A percentile compares a stretch with the other conserved stretches of the same genome.
Conservation (phyloP, 108 stramenopile genomes). For the Fragilariopsis cylindrus region DNA sequence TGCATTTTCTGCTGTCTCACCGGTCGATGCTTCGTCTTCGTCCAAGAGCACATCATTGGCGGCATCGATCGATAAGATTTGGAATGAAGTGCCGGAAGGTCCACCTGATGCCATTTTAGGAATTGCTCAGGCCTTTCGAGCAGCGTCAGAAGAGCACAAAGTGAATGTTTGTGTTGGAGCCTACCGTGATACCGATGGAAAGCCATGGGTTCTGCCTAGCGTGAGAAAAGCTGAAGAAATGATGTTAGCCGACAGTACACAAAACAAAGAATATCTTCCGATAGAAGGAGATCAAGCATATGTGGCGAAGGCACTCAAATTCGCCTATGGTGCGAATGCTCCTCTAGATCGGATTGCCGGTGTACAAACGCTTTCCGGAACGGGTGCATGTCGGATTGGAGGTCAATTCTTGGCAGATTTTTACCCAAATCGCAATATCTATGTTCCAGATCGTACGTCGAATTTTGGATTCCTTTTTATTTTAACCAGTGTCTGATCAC, state of each 20-base stretch:
- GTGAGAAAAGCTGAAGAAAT: conserved; percentile 89
- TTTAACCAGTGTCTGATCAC: neutral
- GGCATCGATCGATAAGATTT: conserved; percentile 7
- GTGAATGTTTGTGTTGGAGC: conserved; percentile 96
- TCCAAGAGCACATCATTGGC: neutral
- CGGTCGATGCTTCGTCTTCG: conserved; percentile 11
- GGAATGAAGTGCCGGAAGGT: conserved; percentile 76
- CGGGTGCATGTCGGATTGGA: conserved; percentile 94
- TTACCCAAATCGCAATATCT: conserved; percentile 67
- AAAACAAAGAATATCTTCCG: conserved; percentile 95
- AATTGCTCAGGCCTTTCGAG: conserved; percentile 93
- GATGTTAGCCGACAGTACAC: conserved; percentile 51
- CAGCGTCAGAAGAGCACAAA: conserved; percentile 77
- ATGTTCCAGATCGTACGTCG: conserved; percentile 82
- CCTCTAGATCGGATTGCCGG: conserved; percentile 77
- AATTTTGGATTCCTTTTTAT: neutral
- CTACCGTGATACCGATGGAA: conserved; percentile 90
- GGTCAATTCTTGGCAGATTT: conserved; percentile 88
- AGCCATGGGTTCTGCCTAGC: conserved; percentile 92
- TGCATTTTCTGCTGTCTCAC: conserved; percentile 11
- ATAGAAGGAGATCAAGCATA: conserved; percentile 91
- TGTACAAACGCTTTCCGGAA: conserved; percentile 94
- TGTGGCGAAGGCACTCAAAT: conserved; percentile 81
- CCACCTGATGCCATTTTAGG: conserved; percentile 98
- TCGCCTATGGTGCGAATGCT: conserved; percentile 90